Conservation (phyloP, 257 asterid genomes). For the Eustoma russellianum region DNA sequence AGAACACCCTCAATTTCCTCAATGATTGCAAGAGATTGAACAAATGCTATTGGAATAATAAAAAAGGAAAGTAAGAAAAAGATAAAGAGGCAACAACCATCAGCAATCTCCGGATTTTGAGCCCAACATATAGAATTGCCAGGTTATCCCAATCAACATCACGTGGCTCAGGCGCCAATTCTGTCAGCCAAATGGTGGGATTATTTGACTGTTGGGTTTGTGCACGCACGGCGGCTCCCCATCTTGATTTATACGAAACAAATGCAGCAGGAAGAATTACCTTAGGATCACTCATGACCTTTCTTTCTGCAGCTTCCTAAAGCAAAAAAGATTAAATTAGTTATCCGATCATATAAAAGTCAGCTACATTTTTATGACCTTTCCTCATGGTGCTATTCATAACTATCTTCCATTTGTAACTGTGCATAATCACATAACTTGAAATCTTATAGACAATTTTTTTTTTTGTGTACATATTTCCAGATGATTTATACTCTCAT, state of each 20-base stretch:
- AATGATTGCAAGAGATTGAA: constrained; percentile 72
- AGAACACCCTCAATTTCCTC: constrained; percentile 60
- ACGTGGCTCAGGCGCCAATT: constrained; percentile 94
- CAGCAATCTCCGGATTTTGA: constrained; percentile 40
- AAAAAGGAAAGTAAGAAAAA: constrained; percentile 75
- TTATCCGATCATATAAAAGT: too few relatives aligned
- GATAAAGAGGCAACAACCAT: constrained; percentile 48
- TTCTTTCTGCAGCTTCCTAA: constrained; percentile 69
- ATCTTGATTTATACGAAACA: constrained; percentile 73
- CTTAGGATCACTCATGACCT: constrained; percentile 49
- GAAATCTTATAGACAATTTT: too few relatives aligned
- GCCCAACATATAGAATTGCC: constrained; percentile 59
- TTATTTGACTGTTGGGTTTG: constrained; percentile 75
- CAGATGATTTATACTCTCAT: too few relatives aligned
- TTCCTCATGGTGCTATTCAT: too few relatives aligned
- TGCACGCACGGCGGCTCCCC: constrained; percentile 94
- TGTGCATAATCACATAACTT: too few relatives aligned
- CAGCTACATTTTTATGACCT: background rate
- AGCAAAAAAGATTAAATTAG: background rate
- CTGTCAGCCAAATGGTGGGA: constrained; percentile 73
- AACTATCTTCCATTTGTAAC: too few relatives aligned
- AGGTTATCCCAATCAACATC: constrained; percentile 85
- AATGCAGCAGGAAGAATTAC: constrained; percentile 81
- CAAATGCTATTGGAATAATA: constrained; percentile 85
- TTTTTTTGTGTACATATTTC: too few relatives aligned